phyloP scores from a whole-genome alignment of 2,329 filamentous ascomycete genomes.

The Dothiorella sarmentorum region DNA sequence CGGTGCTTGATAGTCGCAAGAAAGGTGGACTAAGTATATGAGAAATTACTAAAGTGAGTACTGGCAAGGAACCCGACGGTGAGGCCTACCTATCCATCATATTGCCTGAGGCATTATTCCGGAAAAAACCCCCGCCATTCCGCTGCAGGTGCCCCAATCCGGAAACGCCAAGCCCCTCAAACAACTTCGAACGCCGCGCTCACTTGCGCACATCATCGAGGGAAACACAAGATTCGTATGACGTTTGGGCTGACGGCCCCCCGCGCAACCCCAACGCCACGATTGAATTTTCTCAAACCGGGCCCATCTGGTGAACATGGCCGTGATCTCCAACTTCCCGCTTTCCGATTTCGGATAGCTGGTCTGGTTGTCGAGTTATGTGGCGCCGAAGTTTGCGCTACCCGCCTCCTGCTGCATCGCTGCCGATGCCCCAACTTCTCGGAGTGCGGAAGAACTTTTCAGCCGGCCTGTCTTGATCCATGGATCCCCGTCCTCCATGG shows the following conservation, averaged over 20 bases:
- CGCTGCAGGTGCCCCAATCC: background rate
- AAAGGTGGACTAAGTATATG: too few relatives aligned
- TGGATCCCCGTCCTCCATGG: too few relatives aligned
- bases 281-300: background rate
- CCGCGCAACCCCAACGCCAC: background rate
- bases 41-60: too few relatives aligned
- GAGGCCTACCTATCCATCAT: too few relatives aligned
- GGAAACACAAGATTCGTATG: background rate
- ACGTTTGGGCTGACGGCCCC: background rate
- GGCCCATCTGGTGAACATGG: background rate
- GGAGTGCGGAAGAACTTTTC: background rate
- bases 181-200: background rate
- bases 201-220: constrained; percentile 8
- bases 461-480: too few relatives aligned
- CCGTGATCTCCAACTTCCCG: background rate
- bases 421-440: background rate
- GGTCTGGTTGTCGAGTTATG: background rate
- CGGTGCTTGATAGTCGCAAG: too few relatives aligned
- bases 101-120: too few relatives aligned
- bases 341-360: background rate
- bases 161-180: background rate
- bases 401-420: background rate
- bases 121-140: background rate
- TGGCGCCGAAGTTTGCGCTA: background rate
- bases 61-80: too few relatives aligned